Evolutionary conservation across 192 early-diverging fungal genomes (phyloP).

Genomic region (Backusella macrospora): DNA sequence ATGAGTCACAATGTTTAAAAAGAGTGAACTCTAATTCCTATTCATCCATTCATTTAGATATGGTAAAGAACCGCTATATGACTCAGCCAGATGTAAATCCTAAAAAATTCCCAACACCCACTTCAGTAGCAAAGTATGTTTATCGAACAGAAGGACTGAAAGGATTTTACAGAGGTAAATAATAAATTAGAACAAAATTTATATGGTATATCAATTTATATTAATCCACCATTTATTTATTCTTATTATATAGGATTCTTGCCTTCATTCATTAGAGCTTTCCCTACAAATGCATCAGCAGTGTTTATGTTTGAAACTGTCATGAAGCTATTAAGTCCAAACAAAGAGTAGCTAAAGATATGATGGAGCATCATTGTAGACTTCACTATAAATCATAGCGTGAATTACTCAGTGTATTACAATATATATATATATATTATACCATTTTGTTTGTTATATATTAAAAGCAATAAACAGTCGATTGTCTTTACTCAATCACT

Average conservation of each 20-base stretch:
- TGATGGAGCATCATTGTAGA: too few species aligned
- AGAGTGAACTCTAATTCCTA: neutral
- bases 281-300: constrained; percentile 96
- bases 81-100: constrained; percentile 78
- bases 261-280: constrained; percentile 88
- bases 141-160: constrained; percentile 71
- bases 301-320: constrained; percentile 86
- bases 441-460: too few species aligned
- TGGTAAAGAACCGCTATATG: constrained; percentile 95
- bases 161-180: constrained; percentile 84
- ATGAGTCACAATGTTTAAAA: constrained; percentile 8
- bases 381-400: too few species aligned
- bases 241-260: constrained; percentile 63
- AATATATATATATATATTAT: too few species aligned
- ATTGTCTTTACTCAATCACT: too few species aligned
- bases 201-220: neutral
- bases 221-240: neutral
- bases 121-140: constrained; percentile 57
- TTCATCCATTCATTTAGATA: constrained; percentile 52
- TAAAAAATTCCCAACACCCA: constrained; percentile 60
- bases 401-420: too few species aligned
- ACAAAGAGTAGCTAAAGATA: neutral
- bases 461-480: too few species aligned
- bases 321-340: constrained; percentile 42
- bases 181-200: neutral